phyloP scores from a whole-genome alignment of 2,329 filamentous ascomycete genomes.

The Penicillium sp. region DNA sequence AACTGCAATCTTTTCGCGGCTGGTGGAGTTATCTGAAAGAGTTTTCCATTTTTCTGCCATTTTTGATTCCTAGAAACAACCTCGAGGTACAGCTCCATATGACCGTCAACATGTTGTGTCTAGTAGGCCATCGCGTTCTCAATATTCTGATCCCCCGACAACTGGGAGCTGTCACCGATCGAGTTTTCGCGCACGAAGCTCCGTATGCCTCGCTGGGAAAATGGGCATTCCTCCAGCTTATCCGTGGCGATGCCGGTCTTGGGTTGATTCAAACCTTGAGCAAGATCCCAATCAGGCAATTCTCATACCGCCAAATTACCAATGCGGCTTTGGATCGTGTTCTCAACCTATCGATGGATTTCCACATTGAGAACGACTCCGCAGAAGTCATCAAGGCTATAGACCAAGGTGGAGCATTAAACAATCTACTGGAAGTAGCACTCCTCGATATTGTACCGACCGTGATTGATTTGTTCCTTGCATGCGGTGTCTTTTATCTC shows the following conservation, averaged over 20 bases:
- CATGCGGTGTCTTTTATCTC: constrained; percentile 48
- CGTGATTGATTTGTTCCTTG: neutral
- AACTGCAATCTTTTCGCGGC: neutral
- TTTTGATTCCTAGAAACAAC: neutral
- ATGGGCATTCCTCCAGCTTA: neutral
- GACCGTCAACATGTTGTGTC: neutral
- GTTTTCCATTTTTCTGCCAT: neutral
- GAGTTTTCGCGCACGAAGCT: neutral
- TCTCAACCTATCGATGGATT: constrained; percentile 49
- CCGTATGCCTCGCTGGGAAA: neutral
- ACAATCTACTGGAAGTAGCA: neutral
- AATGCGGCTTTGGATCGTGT: constrained; percentile 64
- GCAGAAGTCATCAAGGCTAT: neutral
- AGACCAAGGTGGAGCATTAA: neutral
- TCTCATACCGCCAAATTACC: constrained; percentile 56
- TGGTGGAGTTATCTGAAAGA: neutral
- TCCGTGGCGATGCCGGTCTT: neutral
- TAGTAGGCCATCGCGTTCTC: neutral
- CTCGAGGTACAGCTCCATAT: neutral
- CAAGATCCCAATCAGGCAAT: constrained; percentile 53
- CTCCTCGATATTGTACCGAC: neutral
- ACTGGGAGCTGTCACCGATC: neutral
- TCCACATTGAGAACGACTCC: neutral
- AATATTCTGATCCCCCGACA: neutral
- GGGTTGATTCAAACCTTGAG: neutral